Evolutionary conservation across 108 stramenopile species (phyloP), one percentile per base, ranked within the genome.

Genomic region (Fragilariopsis cylindrus): DNA sequence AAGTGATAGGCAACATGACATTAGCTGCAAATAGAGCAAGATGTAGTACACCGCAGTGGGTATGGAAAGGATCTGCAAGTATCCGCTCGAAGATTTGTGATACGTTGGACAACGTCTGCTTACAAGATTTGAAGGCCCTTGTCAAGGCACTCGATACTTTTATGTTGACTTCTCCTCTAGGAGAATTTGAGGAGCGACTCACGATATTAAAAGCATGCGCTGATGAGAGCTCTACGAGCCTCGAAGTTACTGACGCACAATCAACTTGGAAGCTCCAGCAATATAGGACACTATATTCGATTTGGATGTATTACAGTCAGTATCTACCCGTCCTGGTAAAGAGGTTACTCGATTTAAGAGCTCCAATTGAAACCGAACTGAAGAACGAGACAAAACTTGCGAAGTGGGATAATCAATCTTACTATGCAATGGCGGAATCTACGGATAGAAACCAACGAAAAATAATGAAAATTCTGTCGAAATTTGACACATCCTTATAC

Each of bases 351-450:
- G 81, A 65, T 16, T 66, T 87, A 11, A 85, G 89, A 15, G 71
- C 65, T 7, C 92, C 95, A 19, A 75, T 97, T 50, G 94, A 98
- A 84, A 81, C 88, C 58, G 85, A 91, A 48, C 78, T 99, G 46
- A 91, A 90, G 72, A 92, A 97, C 53, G 97, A 97, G 67, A 95
- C 90, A 0, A 98, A 97, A 72, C 81, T 99, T 8, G 96, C 91
- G n/a, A 96, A 95, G 75, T 99, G 99, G 99, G 99, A 99, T 63
- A 96, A 98, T 62, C 97, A 97, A 72, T 95, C 93, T 3, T 98
- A 98, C 75, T 97, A 97, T 81, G 85, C 97, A 15, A 83, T 98
- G 50, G 90, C 88, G n/a, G 99, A 97, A 43, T 87, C 96, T 0
- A 83, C 92, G 13, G 95, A 97, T 72, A 94, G 92, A 71, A 94